These are phyloP conservation scores for Claviceps pazoutovae DNA, from an alignment of 2,329 filamentous ascomycete genomes.

Conservation along the genomic window DNA sequence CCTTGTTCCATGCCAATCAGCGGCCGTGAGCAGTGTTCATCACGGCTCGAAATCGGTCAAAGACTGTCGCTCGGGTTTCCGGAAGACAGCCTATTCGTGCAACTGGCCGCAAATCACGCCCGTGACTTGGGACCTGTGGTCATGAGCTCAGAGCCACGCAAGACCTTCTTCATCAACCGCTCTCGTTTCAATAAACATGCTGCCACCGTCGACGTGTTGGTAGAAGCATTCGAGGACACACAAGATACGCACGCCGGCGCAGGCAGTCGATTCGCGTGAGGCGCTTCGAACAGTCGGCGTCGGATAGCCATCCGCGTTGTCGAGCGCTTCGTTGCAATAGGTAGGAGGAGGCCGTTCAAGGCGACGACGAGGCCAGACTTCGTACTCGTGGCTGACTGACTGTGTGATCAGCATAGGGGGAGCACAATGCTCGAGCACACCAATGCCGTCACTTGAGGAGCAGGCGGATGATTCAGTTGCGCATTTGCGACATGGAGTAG, in stretches of 20 bases:
- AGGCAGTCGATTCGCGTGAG: background rate
- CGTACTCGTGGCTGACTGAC: background rate
- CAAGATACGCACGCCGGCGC: background rate
- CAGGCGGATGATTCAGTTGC: background rate
- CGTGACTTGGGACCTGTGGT: background rate
- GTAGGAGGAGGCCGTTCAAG: background rate
- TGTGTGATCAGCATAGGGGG: background rate
- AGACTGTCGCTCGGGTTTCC: background rate
- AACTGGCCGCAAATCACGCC: background rate
- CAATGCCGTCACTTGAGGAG: background rate
- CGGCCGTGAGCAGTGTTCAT: no score
- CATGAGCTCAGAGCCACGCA: background rate
- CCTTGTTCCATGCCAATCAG: background rate
- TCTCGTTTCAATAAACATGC: no score
- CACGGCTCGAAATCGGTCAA: slow-evolving; percentile 1
- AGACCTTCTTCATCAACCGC: no score
- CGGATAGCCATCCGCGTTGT: background rate
- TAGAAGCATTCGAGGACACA: no score
- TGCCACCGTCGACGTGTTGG: no score
- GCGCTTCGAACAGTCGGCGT: background rate
- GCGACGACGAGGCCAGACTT: background rate
- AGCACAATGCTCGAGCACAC: background rate
- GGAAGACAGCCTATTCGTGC: slow-evolving; percentile 2
- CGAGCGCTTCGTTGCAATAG: background rate
- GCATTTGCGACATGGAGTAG: background rate